Conservation (phyloP, 345 rosid genomes). For the Pistacia integerrima region DNA sequence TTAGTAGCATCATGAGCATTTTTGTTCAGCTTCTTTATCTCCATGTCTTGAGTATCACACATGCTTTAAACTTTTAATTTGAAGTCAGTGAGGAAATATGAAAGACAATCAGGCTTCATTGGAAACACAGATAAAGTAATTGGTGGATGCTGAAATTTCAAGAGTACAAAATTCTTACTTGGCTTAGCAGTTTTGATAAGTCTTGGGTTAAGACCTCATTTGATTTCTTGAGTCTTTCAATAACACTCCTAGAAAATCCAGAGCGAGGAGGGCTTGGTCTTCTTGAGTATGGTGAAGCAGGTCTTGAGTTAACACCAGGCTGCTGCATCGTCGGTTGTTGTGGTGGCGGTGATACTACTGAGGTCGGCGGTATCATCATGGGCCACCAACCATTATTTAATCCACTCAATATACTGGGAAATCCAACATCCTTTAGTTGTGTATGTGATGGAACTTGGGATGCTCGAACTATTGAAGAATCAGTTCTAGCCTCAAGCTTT, state of each 20-base stretch:
- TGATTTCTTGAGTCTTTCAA: constrained; percentile 85
- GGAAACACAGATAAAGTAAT: neutral
- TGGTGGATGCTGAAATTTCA: constrained; percentile 15
- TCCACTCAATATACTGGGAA: constrained; percentile 71
- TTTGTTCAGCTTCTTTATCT: constrained; percentile 52
- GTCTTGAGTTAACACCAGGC: constrained; percentile 48
- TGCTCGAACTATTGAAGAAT: constrained; percentile 58
- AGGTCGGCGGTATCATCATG: constrained; percentile 20
- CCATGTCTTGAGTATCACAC: constrained; percentile 63
- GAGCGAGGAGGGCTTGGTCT: constrained; percentile 77
- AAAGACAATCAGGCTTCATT: constrained; percentile 8
- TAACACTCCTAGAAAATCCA: constrained; percentile 67
- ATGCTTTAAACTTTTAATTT: constrained; percentile 69
- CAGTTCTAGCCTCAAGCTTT: constrained; percentile 49
- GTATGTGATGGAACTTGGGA: constrained; percentile 74
- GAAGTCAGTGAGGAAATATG: constrained; percentile 24
- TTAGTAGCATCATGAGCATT: constrained; percentile 51
- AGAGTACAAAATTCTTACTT: constrained; percentile 41
- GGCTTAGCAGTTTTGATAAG: constrained; percentile 65
- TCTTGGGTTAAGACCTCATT: constrained; percentile 83
- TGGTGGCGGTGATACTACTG: constrained; percentile 8
- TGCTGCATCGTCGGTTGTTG: constrained; percentile 37
- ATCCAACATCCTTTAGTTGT: constrained; percentile 68
- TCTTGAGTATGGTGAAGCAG: constrained; percentile 61
- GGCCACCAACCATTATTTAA: constrained; percentile 72